phyloP scores from a whole-genome alignment of 805 yeast species.

The Metschnikowia cubensis region DNA sequence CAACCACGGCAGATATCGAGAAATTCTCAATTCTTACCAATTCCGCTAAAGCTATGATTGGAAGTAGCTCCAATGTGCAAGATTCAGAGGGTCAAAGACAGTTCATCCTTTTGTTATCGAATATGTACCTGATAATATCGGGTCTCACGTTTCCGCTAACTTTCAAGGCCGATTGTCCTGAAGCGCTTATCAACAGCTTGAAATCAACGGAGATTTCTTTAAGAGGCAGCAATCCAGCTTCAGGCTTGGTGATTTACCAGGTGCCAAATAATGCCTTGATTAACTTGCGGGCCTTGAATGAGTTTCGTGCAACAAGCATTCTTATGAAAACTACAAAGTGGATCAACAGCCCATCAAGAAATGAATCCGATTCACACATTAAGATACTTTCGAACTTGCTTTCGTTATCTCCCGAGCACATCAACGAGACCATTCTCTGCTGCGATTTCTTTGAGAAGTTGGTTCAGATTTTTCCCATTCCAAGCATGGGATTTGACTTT shows the following conservation, averaged over 20 bases:
- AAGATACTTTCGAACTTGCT: slow-evolving; percentile 32
- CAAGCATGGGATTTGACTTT: slow-evolving; percentile 41
- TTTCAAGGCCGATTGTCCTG: slow-evolving; percentile 32
- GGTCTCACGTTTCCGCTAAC: slow-evolving; percentile 37
- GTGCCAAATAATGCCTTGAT: slow-evolving; percentile 59
- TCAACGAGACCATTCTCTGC: slow-evolving; percentile 35
- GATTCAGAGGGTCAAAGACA: slow-evolving; percentile 19
- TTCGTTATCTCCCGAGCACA: slow-evolving; percentile 28
- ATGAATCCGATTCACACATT: slow-evolving; percentile 29
- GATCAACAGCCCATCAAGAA: slow-evolving; percentile 24
- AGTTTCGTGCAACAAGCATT: slow-evolving; percentile 34
- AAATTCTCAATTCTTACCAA: slow-evolving; percentile 23
- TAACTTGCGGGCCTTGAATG: slow-evolving; percentile 49
- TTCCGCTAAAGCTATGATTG: slow-evolving; percentile 28
- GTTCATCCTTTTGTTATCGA: slow-evolving; percentile 27
- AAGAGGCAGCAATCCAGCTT: slow-evolving; percentile 44
- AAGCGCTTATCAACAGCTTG: slow-evolving; percentile 51
- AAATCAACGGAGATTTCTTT: slow-evolving; percentile 62
- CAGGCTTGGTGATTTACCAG: slow-evolving; percentile 49
- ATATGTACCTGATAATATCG: slow-evolving; percentile 34
- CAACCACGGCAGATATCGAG: slow-evolving; percentile 23
- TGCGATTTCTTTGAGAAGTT: slow-evolving; percentile 52
- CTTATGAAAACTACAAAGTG: slow-evolving; percentile 35
- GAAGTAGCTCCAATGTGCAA: slow-evolving; percentile 12
- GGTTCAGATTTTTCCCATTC: slow-evolving; percentile 47